Percentiles rank a stretch among this genome's conserved stretches.
Evolutionary conservation across 257 asterid species (phyloP).

Genomic region (Capsicum pubescens): DNA sequence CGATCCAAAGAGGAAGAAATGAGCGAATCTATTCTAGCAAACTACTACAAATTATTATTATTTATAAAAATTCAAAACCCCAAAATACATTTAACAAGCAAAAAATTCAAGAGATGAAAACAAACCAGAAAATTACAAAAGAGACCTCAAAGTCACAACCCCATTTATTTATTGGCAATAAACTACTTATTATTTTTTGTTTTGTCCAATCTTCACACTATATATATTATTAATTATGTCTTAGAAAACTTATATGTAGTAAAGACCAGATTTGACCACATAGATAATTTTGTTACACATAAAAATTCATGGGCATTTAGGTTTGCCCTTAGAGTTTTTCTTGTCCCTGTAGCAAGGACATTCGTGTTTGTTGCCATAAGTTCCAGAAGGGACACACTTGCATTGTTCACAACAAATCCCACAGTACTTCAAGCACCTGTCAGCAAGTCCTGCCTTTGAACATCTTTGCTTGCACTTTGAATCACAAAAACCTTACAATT

Average conservation of each 20-base stretch:
- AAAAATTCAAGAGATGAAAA: not conserved
- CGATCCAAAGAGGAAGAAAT: too few relatives aligned
- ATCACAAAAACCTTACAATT: constrained; percentile 40
- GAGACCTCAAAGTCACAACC: not conserved
- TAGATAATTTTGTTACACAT: not conserved
- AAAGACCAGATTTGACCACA: not conserved
- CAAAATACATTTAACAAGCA: not conserved
- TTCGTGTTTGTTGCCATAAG: constrained; percentile 66
- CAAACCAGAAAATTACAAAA: not conserved
- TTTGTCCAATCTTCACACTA: not conserved
- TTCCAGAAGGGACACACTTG: constrained; percentile 78
- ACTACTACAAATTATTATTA: not conserved
- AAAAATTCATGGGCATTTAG: constrained; percentile 63
- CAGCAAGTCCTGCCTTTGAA: constrained; percentile 57
- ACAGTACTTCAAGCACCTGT: constrained; percentile 65
- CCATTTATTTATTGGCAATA: not conserved
- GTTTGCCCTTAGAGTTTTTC: constrained; percentile 65
- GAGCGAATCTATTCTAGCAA: too few relatives aligned
- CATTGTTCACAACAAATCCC: constrained; percentile 65
- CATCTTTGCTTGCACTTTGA: constrained; percentile 57
- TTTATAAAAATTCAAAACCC: not conserved
- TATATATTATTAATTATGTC: not conserved
- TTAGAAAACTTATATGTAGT: not conserved
- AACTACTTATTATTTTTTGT: not conserved
- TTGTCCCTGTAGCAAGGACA: constrained; percentile 78